Percentiles rank a stretch among this genome's conserved stretches.
These are phyloP conservation scores for Fonsecaea multimorphosa DNA, from an alignment of 2,329 filamentous ascomycete species.

Conservation along the genomic window DNA sequence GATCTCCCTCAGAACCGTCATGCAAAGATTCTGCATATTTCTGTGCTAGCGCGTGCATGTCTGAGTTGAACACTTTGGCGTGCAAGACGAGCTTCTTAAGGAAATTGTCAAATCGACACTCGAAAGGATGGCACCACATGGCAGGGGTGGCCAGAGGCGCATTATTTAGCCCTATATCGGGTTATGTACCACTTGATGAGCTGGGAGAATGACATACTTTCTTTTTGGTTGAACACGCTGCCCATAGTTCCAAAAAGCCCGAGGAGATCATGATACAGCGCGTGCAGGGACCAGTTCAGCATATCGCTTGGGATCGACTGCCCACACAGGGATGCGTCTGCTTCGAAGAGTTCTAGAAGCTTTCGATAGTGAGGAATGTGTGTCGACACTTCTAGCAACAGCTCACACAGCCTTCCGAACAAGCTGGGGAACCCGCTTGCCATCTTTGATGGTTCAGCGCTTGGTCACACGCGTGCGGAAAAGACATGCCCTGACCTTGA, in stretches of 20 bases:
- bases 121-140: not conserved
- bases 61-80: not conserved
- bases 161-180: not conserved
- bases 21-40: not conserved
- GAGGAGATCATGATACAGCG: not conserved
- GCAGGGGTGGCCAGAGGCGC: not conserved
- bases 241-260: not conserved
- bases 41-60: not conserved
- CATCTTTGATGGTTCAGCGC: not conserved
- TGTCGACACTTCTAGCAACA: not conserved
- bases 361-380: not conserved
- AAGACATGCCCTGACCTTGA: not conserved
- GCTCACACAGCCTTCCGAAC: not conserved
- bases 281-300: not conserved
- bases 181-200: not conserved
- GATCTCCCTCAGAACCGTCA: not conserved
- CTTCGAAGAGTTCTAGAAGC: not conserved
- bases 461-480: not conserved
- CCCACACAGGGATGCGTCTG: not conserved
- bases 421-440: not conserved
- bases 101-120: not conserved
- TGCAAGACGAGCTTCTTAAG: not conserved
- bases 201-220: not conserved
- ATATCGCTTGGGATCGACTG: not conserved
- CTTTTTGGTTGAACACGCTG: not conserved